Evolutionary conservation across 2,329 filamentous ascomycete species (phyloP).

Genomic region (Penicillium sp.): DNA sequence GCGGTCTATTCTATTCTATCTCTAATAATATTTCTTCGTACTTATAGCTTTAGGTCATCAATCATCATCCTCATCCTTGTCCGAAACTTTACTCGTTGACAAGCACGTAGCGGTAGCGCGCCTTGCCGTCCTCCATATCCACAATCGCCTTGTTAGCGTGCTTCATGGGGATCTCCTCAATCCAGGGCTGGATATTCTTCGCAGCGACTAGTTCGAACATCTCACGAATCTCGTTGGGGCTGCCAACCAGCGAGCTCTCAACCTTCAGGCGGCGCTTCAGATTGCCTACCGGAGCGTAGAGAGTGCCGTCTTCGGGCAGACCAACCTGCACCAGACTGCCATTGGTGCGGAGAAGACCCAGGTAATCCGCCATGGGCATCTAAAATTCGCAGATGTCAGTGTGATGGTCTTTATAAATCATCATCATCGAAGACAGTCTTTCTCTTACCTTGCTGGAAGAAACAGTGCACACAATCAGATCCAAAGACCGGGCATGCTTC

Average conservation of each 20-base stretch:
- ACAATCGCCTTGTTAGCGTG: constrained; percentile 50
- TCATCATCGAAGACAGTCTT: neutral
- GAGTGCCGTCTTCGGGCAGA: constrained; percentile 61
- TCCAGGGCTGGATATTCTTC: constrained; percentile 48
- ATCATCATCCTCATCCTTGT: neutral
- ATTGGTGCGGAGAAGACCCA: constrained; percentile 61
- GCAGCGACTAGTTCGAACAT: constrained; percentile 50
- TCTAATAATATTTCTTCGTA: neutral
- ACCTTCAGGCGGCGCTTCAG: constrained; percentile 61
- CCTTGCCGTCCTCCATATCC: constrained; percentile 51
- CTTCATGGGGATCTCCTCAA: constrained; percentile 48
- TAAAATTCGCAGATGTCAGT: constrained; percentile 14
- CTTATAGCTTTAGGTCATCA: constrained; percentile 3
- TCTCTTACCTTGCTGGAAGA: constrained; percentile 53
- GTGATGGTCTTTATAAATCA: neutral
- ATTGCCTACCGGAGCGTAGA: constrained; percentile 58
- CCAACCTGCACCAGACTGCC: constrained; percentile 69
- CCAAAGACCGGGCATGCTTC: constrained; percentile 54
- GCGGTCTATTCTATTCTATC: neutral
- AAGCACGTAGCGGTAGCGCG: constrained; percentile 52
- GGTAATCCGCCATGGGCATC: constrained; percentile 67
- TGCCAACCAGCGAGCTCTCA: constrained; percentile 51
- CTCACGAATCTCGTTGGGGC: constrained; percentile 46
- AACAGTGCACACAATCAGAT: constrained; percentile 62
- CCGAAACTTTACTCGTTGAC: constrained; percentile 40